Evolutionary conservation across 163 green algal species (phyloP), one percentile per base, ranked within the genome.

Genomic region (Coccomyxa subellipsoidea): DNA sequence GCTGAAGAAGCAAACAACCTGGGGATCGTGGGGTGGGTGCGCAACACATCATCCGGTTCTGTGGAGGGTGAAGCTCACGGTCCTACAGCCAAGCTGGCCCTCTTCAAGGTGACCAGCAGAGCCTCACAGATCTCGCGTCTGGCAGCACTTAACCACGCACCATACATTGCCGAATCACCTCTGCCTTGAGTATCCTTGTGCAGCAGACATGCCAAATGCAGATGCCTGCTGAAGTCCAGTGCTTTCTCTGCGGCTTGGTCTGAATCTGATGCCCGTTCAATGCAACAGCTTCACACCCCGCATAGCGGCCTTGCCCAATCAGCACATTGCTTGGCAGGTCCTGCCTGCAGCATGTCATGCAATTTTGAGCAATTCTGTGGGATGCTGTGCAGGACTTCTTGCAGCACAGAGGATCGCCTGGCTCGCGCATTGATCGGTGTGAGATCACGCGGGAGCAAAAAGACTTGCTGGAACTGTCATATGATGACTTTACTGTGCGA

Each of bases 1-100:
- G 32, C 77, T n/a, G 77, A 87, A n/a, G 69, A 82, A 25, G 86
- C 77, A 6, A 69, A 84, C 29, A 73, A 81, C 27, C 54, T 89
- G 35, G 80, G 53, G 15, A 23, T 88, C 6, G 80, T 86, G 35
- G 86, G 86, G 1, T 87, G 73, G 71, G 80, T 85, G 3, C 25
- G 36, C 15, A 89, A 89, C 78, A 87, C 83, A 21, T 18, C 29
- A 7, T 34, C 66, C n/a, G 66, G 31, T 38, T n/a, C 29, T 75
- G 59, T 54, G 31, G 12, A 82, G 40, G 27, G 83, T 87, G 15
- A 36, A 34, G 66, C 66, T 12, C 66, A 73, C 8, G 66, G 66
- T 7, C 66, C 29, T 0, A 34, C 21, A 9, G 66, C n/a, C 29
- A 73, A 73, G 5, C 4, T 73, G n/a, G 66, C 66, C n/a, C 10